phyloP scores from a whole-genome alignment of 2,329 filamentous ascomycete genomes.

The Pseudogymnoascus sp. region DNA sequence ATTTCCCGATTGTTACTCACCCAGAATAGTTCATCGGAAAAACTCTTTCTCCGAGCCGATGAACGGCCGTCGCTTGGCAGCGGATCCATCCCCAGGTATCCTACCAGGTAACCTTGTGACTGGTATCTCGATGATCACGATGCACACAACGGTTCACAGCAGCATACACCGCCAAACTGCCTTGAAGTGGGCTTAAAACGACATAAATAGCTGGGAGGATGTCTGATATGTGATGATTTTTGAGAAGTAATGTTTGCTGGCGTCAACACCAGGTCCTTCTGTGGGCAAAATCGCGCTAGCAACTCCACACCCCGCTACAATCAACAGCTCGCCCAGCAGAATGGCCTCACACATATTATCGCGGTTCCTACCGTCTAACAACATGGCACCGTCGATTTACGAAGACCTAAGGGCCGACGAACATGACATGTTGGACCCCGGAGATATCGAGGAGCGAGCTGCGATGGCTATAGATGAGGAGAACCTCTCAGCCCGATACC shows the following conservation, averaged over 20 bases:
- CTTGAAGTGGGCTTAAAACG: not conserved
- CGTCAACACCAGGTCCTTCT: not conserved
- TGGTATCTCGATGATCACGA: not conserved
- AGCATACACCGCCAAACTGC: not conserved
- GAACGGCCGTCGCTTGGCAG: slow-evolving; percentile 4
- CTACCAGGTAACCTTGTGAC: slow-evolving; percentile 8
- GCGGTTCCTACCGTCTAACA: slow-evolving; percentile 26
- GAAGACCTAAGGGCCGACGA: slow-evolving; percentile 28
- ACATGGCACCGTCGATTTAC: slow-evolving; percentile 28
- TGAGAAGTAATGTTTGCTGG: slow-evolving; percentile 1
- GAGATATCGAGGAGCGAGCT: slow-evolving; percentile 27
- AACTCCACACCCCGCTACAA: not conserved
- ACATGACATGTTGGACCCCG: slow-evolving; percentile 20
- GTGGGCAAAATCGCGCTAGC: slow-evolving; percentile 1
- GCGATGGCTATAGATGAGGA: slow-evolving; percentile 28
- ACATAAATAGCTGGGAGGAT: not conserved
- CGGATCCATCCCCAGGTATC: slow-evolving; percentile 5
- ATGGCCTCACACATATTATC: slow-evolving; percentile 29
- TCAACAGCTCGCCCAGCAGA: slow-evolving; percentile 17
- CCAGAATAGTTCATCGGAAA: slow-evolving; percentile 8
- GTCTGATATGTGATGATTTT: not conserved
- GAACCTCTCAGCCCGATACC: slow-evolving; percentile 23
- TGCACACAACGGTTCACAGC: not conserved
- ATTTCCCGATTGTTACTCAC: slow-evolving; percentile 10
- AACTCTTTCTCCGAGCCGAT: slow-evolving; percentile 8